phyloP scores from a whole-genome alignment of 177 flowering plant genomes.

The Vitis hybrid region DNA sequence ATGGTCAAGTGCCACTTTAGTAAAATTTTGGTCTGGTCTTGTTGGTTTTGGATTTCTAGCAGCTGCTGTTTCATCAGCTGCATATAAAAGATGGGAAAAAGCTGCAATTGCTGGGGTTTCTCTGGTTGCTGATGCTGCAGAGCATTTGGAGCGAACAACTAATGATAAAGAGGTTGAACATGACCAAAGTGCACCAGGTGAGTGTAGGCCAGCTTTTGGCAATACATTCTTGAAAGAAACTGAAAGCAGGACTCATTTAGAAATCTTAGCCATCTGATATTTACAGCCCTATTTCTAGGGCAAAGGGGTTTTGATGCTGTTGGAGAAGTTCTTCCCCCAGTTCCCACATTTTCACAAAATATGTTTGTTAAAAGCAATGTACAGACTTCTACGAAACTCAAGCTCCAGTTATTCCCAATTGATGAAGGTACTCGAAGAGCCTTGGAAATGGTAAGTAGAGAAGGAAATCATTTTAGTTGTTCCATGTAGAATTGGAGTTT shows the following conservation, averaged over 20 bases:
- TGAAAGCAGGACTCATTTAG: slow-evolving; percentile 4
- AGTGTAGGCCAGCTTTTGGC: slow-evolving; percentile 7
- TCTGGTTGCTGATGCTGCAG: slow-evolving; percentile 99
- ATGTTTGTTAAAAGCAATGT: slow-evolving; percentile 30
- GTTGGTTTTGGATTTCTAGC: slow-evolving; percentile 12
- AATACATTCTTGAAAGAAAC: slow-evolving; percentile 14
- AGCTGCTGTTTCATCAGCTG: slow-evolving; percentile 61
- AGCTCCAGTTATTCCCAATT: slow-evolving; percentile 94
- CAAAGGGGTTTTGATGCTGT: slow-evolving; percentile 24
- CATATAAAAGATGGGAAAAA: slow-evolving; percentile 90
- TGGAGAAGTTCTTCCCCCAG: slow-evolving; percentile 23
- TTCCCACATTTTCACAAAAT: slow-evolving; percentile 29
- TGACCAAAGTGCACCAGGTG: slow-evolving; percentile 34
- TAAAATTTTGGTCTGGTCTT: background rate
- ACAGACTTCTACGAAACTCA: slow-evolving; percentile 57
- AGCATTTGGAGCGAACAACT: slow-evolving; percentile 79
- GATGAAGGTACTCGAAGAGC: slow-evolving; percentile 80
- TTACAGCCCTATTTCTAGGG: slow-evolving; percentile 29
- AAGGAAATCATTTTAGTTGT: slow-evolving; percentile 1
- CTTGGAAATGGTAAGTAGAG: slow-evolving; percentile 71
- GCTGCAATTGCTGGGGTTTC: slow-evolving; percentile 98
- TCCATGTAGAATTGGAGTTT: slow-evolving; percentile 6
- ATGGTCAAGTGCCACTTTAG: background rate
- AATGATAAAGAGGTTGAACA: slow-evolving; percentile 35
- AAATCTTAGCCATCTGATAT: slow-evolving; percentile 3